Conservation (phyloP, 169 alveolate species). For the Plasmodium cynomolgi region DNA sequence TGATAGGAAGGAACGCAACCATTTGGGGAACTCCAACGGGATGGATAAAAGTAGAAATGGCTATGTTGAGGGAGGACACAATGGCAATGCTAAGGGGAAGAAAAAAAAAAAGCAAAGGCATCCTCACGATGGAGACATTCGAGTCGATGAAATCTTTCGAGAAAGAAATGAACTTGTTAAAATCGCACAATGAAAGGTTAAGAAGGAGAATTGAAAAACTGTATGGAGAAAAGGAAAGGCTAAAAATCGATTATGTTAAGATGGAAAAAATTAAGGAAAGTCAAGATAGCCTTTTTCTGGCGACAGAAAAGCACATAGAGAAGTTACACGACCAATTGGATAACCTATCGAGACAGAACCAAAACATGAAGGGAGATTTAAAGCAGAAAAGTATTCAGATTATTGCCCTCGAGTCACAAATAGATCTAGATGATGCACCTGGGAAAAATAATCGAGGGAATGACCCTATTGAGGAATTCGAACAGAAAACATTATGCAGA, state of each 20-base stretch:
- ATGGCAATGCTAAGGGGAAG: background rate
- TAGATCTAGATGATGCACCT: background rate
- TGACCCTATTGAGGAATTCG: background rate
- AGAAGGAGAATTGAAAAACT: conserved; percentile 65
- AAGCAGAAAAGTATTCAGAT: conserved; percentile 47
- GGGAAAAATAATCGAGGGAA: background rate
- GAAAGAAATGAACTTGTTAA: conserved; percentile 28
- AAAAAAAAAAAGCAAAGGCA: background rate
- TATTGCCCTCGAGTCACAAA: conserved; percentile 58
- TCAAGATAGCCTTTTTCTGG: conserved; percentile 48
- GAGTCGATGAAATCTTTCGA: conserved; percentile 48
- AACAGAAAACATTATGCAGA: background rate
- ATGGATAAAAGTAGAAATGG: background rate
- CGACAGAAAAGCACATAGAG: conserved; percentile 69
- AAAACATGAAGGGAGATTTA: conserved; percentile 34
- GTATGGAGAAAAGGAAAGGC: conserved; percentile 31
- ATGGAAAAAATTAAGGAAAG: conserved; percentile 63
- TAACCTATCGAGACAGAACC: conserved; percentile 40
- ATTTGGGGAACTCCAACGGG: background rate
- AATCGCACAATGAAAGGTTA: conserved; percentile 70
- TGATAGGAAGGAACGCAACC: conserved; percentile 15
- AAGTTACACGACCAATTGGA: conserved; percentile 44
- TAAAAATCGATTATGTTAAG: conserved; percentile 44
- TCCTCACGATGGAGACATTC: conserved; percentile 40
- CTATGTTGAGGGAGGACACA: background rate